Conservation (phyloP, 2,329 filamentous ascomycete genomes). For the Alternaria tenuissima region DNA sequence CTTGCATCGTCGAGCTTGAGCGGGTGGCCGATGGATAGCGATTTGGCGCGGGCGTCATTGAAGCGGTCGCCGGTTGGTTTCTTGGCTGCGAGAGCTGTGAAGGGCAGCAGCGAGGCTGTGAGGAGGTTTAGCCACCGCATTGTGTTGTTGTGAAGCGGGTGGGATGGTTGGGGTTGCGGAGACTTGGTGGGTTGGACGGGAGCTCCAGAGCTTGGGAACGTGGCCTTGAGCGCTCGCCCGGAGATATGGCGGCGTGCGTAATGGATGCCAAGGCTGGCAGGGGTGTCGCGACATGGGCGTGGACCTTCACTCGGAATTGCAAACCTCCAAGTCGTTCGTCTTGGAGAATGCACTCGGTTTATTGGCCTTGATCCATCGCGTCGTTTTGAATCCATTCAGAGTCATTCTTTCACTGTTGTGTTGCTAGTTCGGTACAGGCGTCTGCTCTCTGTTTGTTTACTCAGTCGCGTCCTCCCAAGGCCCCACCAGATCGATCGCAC, state of each 20-base stretch:
- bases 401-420: neutral
- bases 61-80: conserved; percentile 72
- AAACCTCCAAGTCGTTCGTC: neutral
- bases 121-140: conserved; percentile 74
- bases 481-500: conserved; percentile 30
- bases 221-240: conserved; percentile 40
- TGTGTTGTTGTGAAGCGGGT: conserved; percentile 47
- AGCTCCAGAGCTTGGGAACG: conserved; percentile 34
- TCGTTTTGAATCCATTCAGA: neutral
- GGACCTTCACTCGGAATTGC: neutral
- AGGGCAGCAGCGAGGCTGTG: conserved; percentile 68
- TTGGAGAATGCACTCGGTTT: neutral
- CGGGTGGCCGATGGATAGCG: conserved; percentile 67
- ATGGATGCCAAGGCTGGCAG: conserved; percentile 33
- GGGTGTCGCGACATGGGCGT: conserved; percentile 17
- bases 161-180: conserved; percentile 28
- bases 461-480: conserved; percentile 35
- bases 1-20: conserved; percentile 79
- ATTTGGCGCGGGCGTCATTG: conserved; percentile 72
- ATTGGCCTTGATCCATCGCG: neutral
- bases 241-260: conserved; percentile 37
- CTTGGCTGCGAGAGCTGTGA: conserved; percentile 69
- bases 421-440: neutral
- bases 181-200: conserved; percentile 30
- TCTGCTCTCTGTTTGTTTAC: conserved; percentile 45